These are phyloP conservation scores for Calonectria fujianensis DNA, from an alignment of 2,329 filamentous ascomycete genomes.

Conservation along the genomic window DNA sequence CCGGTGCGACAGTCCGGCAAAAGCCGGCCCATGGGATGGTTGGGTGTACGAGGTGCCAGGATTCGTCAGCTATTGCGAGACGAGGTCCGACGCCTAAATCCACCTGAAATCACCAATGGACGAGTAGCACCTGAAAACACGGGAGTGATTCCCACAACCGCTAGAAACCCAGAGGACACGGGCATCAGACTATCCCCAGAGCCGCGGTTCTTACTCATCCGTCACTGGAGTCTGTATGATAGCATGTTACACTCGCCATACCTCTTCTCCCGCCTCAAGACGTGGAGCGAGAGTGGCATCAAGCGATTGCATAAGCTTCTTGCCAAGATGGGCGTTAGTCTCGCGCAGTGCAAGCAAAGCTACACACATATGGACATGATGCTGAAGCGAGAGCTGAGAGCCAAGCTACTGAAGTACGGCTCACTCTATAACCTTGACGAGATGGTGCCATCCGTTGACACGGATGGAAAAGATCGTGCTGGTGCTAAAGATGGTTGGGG, in stretches of 20 bases:
- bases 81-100: conserved; percentile 95
- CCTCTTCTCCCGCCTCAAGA: conserved; percentile 91
- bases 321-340: conserved; percentile 97
- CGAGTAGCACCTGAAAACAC: conserved; percentile 78
- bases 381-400: conserved; percentile 89
- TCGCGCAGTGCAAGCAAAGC: conserved; percentile 94
- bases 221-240: conserved; percentile 98
- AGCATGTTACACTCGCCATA: conserved; percentile 99
- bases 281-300: conserved; percentile 93
- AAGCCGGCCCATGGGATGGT: conserved; percentile 81
- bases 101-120: conserved; percentile 80
- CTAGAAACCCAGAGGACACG: conserved; percentile 90
- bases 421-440: conserved; percentile 95
- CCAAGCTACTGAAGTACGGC: conserved; percentile 92
- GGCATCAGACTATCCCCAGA: conserved; percentile 95
- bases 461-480: conserved; percentile 80
- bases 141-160: conserved; percentile 92
- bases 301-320: conserved; percentile 95
- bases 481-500: conserved; percentile 94
- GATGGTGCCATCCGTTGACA: conserved; percentile 87
- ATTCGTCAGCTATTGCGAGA: conserved; percentile 92
- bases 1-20: conserved; percentile 73
- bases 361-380: conserved; percentile 99
- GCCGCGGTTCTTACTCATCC: conserved; percentile 91
- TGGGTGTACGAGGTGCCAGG: conserved; percentile 86